Conservation (phyloP, 2,329 filamentous ascomycete genomes). For the Gnomoniopsis sp. region DNA sequence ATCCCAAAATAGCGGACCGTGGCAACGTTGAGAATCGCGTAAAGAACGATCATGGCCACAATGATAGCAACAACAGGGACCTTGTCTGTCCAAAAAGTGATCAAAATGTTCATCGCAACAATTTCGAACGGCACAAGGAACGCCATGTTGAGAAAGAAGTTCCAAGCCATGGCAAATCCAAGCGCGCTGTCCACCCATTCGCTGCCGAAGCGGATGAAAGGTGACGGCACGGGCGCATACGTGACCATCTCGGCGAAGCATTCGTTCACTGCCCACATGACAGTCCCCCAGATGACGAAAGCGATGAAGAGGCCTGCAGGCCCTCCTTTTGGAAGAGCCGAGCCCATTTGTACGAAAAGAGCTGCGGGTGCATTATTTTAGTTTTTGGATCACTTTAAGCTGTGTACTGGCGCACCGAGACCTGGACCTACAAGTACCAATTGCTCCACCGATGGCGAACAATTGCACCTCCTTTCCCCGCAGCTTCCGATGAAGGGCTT, state of each 20-base stretch:
- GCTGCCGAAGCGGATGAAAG: conserved; percentile 42
- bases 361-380: conserved; percentile 15
- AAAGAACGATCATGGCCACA: conserved; percentile 40
- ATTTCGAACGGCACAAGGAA: conserved; percentile 50
- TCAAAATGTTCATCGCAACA: conserved; percentile 45
- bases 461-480: conserved; percentile 31
- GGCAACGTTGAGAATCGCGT: conserved; percentile 37
- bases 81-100: conserved; percentile 45
- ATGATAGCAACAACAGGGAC: conserved; percentile 44
- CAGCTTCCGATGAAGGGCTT: conserved; percentile 29
- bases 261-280: conserved; percentile 27
- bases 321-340: conserved; percentile 29
- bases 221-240: conserved; percentile 42
- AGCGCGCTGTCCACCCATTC: conserved; percentile 46
- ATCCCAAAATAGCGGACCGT: conserved; percentile 41
- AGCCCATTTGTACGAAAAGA: conserved; percentile 28
- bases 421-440: conserved; percentile 22
- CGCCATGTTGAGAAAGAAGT: conserved; percentile 49
- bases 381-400: neutral
- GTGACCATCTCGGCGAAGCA: conserved; percentile 46
- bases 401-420: too few relatives aligned
- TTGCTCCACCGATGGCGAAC: conserved; percentile 31
- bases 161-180: conserved; percentile 43
- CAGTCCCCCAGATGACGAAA: conserved; percentile 23
- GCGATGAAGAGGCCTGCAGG: conserved; percentile 32